phyloP scores from a whole-genome alignment of 2,329 filamentous ascomycete species.

The Waltergamsia citrina region DNA sequence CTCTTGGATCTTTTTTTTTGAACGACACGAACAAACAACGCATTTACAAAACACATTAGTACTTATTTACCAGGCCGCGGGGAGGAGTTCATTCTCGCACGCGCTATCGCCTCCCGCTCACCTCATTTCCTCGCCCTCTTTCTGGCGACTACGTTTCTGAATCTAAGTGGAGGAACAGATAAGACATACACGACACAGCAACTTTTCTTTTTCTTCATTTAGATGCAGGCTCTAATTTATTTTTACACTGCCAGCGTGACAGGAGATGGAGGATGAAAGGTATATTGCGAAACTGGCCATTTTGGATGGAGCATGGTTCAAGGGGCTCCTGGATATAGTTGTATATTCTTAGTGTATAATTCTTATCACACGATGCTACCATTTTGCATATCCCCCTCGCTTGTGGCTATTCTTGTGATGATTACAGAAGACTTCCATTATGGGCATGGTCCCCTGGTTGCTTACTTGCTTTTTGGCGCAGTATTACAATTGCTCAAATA shows the following conservation, averaged over 20 bases:
- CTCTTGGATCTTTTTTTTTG: not conserved
- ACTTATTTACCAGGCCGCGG: not conserved
- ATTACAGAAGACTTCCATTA: too few relatives aligned
- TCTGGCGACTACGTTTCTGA: not conserved
- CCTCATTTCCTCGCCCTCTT: not conserved
- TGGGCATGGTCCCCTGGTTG: too few relatives aligned
- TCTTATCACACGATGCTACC: constrained; percentile 4
- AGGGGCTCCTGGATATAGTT: constrained; percentile 14
- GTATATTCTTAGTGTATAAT: constrained; percentile 27
- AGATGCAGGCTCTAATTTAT: not conserved
- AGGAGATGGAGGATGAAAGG: constrained; percentile 1
- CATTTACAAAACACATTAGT: too few relatives aligned
- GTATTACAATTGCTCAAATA: too few relatives aligned
- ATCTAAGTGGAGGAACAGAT: too few relatives aligned
- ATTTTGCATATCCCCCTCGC: too few relatives aligned
- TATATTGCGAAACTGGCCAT: not conserved
- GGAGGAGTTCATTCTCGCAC: not conserved
- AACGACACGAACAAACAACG: not conserved
- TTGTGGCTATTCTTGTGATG: too few relatives aligned
- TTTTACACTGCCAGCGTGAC: not conserved
- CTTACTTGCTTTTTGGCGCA: too few relatives aligned
- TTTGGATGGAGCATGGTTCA: not conserved
- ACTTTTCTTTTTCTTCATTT: not conserved
- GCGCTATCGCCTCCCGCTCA: not conserved
- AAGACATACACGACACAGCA: not conserved